A percentile compares a stretch with the other conserved stretches of the same genome.
phyloP scores from a whole-genome alignment of 164 flowering plant species.

The Euptelea pleiosperma region DNA sequence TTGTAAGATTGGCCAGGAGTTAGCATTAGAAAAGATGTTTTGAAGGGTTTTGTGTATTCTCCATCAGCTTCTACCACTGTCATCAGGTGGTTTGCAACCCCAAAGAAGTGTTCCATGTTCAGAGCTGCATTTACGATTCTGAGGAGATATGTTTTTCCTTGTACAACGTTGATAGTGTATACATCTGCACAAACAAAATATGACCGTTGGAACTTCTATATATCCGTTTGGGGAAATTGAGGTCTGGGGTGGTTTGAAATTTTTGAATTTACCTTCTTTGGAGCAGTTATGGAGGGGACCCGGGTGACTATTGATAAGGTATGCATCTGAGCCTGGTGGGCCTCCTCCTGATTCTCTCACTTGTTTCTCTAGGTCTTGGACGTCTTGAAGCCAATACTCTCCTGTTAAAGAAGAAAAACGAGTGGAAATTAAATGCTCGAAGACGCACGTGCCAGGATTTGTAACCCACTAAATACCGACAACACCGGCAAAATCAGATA shows the following conservation, averaged over 20 bases:
- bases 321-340: too few species aligned
- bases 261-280: not conserved
- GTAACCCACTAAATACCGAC: too few species aligned
- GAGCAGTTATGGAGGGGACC: conserved; percentile 7
- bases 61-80: not conserved
- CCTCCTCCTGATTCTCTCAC: conserved; percentile 10
- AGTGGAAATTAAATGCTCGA: too few species aligned
- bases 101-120: conserved; percentile 4
- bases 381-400: conserved; percentile 9
- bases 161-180: not conserved
- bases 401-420: too few species aligned
- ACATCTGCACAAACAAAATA: conserved; percentile 1
- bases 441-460: too few species aligned
- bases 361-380: conserved; percentile 7
- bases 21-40: not conserved
- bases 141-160: too few species aligned
- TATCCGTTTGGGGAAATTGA: too few species aligned
- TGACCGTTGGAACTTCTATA: too few species aligned
- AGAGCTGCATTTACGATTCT: not conserved
- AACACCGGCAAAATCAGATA: too few species aligned
- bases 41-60: conserved; percentile 10
- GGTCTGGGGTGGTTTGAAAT: not conserved
- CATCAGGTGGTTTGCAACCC: not conserved
- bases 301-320: too few species aligned
- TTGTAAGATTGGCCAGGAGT: conserved; percentile 6